These are phyloP conservation scores for Clavispora carvajalis DNA, from an alignment of 805 yeast species.

Conservation along the genomic window DNA sequence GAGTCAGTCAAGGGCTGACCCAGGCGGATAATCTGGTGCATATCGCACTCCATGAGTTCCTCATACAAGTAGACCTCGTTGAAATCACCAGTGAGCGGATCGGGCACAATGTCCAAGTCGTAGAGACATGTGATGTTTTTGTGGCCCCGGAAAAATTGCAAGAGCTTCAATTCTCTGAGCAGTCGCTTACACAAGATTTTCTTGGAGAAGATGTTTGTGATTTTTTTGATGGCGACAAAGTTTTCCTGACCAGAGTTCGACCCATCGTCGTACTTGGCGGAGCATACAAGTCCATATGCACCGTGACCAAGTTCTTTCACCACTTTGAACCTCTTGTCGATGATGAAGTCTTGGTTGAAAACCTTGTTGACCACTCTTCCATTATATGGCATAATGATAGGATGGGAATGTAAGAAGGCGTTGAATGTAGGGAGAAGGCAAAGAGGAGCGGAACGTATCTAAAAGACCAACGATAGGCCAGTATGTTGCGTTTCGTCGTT, in stretches of 20 bases:
- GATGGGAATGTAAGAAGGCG: neutral
- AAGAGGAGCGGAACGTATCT: too few relatives aligned
- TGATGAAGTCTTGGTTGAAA: slow-evolving; percentile 82
- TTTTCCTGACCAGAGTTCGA: slow-evolving; percentile 30
- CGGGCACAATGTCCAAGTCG: slow-evolving; percentile 87
- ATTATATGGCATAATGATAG: neutral
- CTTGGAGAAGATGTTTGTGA: slow-evolving; percentile 89
- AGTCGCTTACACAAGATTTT: slow-evolving; percentile 90
- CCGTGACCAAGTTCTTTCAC: slow-evolving; percentile 96
- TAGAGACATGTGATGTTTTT: slow-evolving; percentile 93
- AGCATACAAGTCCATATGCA: slow-evolving; percentile 95
- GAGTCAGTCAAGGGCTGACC: slow-evolving; percentile 92
- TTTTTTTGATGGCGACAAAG: slow-evolving; percentile 88
- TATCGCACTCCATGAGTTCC: slow-evolving; percentile 97
- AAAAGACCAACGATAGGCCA: too few relatives aligned
- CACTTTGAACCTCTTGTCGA: slow-evolving; percentile 82
- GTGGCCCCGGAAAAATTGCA: slow-evolving; percentile 93
- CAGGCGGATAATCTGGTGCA: slow-evolving; percentile 94
- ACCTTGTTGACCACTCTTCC: slow-evolving; percentile 38
- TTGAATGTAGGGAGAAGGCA: too few relatives aligned
- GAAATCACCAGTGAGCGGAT: slow-evolving; percentile 55
- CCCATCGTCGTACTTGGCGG: slow-evolving; percentile 84
- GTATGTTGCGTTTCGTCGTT: too few relatives aligned
- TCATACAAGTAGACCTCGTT: slow-evolving; percentile 92
- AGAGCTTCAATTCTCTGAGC: slow-evolving; percentile 79